Conservation (phyloP, 805 yeast species). For the Candida railenensis region DNA sequence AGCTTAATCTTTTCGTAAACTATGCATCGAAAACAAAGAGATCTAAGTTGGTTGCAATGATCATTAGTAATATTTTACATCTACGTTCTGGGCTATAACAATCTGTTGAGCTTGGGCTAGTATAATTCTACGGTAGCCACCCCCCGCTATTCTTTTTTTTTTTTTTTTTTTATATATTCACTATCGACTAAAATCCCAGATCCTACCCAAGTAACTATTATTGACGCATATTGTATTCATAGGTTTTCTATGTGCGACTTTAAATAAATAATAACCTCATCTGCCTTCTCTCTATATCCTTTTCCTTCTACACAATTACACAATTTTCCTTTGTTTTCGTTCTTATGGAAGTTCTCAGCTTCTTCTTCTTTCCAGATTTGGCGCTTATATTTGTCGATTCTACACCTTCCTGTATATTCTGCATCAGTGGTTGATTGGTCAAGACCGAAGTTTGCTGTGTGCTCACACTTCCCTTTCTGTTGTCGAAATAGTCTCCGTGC, state of each 20-base stretch:
- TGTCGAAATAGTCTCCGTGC: neutral
- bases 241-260: too few species aligned
- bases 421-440: neutral
- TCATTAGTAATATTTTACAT: neutral
- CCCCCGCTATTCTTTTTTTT: too few species aligned
- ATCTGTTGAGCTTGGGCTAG: too few species aligned
- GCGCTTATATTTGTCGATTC: neutral
- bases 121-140: too few species aligned
- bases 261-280: too few species aligned
- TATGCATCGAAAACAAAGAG: neutral
- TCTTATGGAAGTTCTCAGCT: conserved; percentile 1
- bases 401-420: neutral
- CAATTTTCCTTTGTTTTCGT: conserved; percentile 28
- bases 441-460: neutral
- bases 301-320: conserved; percentile 18
- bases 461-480: conserved; percentile 1
- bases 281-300: neutral
- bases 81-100: neutral
- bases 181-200: neutral
- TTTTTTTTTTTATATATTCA: neutral
- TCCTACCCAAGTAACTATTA: neutral
- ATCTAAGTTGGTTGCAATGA: neutral
- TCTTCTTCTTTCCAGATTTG: neutral
- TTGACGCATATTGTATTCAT: neutral
- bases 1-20: neutral